Percentiles rank a stretch among this genome's conserved stretches.
Conservation (phyloP, 2,329 filamentous ascomycete genomes). For the Dryadomyces quercivorus region DNA sequence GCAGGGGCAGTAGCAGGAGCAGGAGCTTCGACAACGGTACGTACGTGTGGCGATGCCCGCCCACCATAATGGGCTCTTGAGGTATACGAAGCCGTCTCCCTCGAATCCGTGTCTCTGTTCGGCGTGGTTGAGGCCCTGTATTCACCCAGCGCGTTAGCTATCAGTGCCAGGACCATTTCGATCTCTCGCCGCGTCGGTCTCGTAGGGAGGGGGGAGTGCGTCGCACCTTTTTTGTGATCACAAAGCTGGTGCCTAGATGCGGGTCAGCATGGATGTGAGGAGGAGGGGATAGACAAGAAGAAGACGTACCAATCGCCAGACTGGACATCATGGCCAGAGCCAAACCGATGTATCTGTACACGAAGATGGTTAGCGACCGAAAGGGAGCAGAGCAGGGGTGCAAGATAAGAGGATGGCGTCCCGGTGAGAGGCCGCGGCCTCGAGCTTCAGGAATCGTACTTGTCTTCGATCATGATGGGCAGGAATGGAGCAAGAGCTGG, state of each 20-base stretch:
- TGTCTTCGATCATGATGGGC: slow-evolving; percentile 29
- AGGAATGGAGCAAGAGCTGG: background rate
- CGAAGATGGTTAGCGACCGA: background rate
- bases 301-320: slow-evolving; percentile 56
- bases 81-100: slow-evolving; percentile 88
- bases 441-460: slow-evolving; percentile 19
- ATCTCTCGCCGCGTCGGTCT: background rate
- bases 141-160: background rate
- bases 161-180: slow-evolving; percentile 1
- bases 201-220: background rate
- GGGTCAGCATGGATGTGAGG: slow-evolving; percentile 4
- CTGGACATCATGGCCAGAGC: slow-evolving; percentile 63
- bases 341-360: slow-evolving; percentile 61
- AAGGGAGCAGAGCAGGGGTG: slow-evolving; percentile 7
- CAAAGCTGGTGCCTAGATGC: slow-evolving; percentile 77
- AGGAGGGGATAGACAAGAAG: slow-evolving; percentile 4
- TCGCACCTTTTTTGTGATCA: slow-evolving; percentile 93
- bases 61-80: slow-evolving; percentile 97
- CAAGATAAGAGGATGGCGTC: background rate
- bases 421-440: background rate
- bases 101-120: slow-evolving; percentile 90
- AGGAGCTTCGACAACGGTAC: slow-evolving; percentile 16
- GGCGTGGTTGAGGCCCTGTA: slow-evolving; percentile 57
- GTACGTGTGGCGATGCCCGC: slow-evolving; percentile 79
- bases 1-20: too few relatives aligned